These are phyloP conservation scores for Hirschfeldia incana DNA, from an alignment of 345 rosid genomes.

Conservation along the genomic window DNA sequence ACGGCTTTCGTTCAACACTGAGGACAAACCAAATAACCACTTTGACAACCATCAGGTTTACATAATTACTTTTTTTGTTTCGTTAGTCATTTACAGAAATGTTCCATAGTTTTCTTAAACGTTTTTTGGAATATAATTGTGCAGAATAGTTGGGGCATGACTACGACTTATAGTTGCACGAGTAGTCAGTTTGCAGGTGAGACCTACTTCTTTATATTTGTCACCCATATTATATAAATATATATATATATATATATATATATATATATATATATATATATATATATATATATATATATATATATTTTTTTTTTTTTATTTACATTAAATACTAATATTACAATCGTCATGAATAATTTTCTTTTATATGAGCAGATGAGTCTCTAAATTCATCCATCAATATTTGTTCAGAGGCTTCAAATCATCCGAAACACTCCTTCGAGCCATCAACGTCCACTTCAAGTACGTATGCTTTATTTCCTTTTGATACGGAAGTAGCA, in stretches of 20 bases:
- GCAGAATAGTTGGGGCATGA: constrained; percentile 63
- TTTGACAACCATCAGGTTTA: constrained; percentile 25
- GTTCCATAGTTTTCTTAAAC: background rate
- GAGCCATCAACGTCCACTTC: constrained; percentile 21
- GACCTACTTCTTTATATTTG: constrained; percentile 28
- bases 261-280: too few species aligned
- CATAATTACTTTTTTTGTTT: background rate
- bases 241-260: background rate
- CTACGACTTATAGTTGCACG: constrained; percentile 59
- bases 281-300: too few species aligned
- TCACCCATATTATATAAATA: background rate
- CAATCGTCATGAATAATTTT: too few species aligned
- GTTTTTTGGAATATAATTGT: constrained; percentile 1
- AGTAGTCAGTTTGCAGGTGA: constrained; percentile 51
- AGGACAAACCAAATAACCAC: constrained; percentile 19
- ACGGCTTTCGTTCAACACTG: constrained; percentile 45
- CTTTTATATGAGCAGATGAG: constrained; percentile 25
- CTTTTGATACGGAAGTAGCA: background rate
- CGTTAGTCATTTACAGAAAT: background rate
- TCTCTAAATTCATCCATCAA: constrained; percentile 29
- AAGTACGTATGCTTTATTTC: constrained; percentile 18
- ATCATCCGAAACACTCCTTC: background rate
- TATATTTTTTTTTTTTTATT: too few species aligned
- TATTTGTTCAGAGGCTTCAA: constrained; percentile 4
- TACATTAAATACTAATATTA: too few species aligned